Conservation (phyloP, 2,329 filamentous ascomycete genomes). For the Fusarium sarcochroum region DNA sequence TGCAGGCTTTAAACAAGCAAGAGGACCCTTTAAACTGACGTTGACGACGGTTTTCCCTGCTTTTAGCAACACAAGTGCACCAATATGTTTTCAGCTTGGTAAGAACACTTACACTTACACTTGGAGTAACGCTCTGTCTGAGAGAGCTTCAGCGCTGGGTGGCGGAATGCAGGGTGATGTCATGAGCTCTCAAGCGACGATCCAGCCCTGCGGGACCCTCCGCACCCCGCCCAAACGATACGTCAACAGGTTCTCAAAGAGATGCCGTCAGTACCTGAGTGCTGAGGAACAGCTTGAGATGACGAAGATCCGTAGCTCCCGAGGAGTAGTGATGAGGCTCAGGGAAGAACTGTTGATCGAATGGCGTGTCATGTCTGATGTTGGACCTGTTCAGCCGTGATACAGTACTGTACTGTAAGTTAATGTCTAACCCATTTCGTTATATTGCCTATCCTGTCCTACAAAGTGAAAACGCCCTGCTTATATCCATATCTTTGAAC, state of each 20-base stretch:
- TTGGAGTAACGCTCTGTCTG: slow-evolving; percentile 29
- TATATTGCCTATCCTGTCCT: slow-evolving; percentile 3
- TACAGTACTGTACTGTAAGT: not conserved
- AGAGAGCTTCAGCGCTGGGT: slow-evolving; percentile 29
- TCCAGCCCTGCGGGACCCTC: slow-evolving; percentile 39
- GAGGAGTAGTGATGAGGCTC: slow-evolving; percentile 9
- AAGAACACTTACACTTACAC: slow-evolving; percentile 17
- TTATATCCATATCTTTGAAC: slow-evolving; percentile 12
- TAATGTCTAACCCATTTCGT: slow-evolving; percentile 12
- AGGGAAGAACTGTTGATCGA: slow-evolving; percentile 5
- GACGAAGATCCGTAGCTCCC: slow-evolving; percentile 37
- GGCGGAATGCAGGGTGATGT: slow-evolving; percentile 55
- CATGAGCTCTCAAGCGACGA: slow-evolving; percentile 44
- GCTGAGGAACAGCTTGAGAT: slow-evolving; percentile 2
- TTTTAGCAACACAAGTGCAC: slow-evolving; percentile 31
- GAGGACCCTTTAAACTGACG: slow-evolving; percentile 41
- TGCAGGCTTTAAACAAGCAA: slow-evolving; percentile 43
- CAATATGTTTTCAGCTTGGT: slow-evolving; percentile 22
- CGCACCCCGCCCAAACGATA: slow-evolving; percentile 38
- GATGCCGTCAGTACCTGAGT: not conserved
- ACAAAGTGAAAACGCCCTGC: slow-evolving; percentile 26
- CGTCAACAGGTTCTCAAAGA: slow-evolving; percentile 25
- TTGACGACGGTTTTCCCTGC: slow-evolving; percentile 46
- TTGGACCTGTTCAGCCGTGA: not conserved
- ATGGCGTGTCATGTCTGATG: slow-evolving; percentile 3